Percentiles rank a stretch among this genome's conserved stretches.
Evolutionary conservation across 2,329 filamentous ascomycete genomes (phyloP).

Genomic region (Neocucurbitaria cava): DNA sequence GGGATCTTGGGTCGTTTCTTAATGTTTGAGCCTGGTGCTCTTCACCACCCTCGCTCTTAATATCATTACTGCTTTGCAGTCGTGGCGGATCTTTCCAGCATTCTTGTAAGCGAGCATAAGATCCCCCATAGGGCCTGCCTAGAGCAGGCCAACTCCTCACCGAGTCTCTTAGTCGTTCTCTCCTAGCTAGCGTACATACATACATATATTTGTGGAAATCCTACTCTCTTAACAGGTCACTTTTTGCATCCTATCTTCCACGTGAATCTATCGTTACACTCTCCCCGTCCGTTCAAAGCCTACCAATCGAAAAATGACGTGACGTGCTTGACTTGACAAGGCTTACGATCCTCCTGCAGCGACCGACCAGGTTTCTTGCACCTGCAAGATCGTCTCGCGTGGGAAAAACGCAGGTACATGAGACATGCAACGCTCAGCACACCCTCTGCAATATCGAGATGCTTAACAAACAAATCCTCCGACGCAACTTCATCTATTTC

Average conservation of each 20-base stretch:
- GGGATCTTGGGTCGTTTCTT: background rate
- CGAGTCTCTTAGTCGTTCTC: background rate
- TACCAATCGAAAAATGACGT: no score
- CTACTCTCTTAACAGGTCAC: background rate
- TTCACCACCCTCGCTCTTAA: background rate
- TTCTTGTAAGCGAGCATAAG: conserved; percentile 9
- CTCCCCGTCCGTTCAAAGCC: no score
- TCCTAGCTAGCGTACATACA: no score
- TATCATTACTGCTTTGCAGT: background rate
- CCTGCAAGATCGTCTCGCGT: background rate
- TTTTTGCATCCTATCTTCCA: no score
- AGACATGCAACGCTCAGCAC: background rate
- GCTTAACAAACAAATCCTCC: background rate
- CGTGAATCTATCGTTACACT: no score
- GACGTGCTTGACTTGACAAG: no score
- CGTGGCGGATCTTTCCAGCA: background rate
- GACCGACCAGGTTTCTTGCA: background rate
- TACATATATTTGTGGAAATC: background rate
- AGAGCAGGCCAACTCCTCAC: background rate
- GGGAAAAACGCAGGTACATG: background rate
- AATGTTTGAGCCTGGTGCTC: background rate
- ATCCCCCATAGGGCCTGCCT: background rate
- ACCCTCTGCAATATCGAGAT: background rate
- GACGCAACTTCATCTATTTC: background rate
- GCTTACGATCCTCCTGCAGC: background rate